A percentile compares a stretch with the other conserved stretches of the same genome.
These are phyloP conservation scores for Fusarium hostae DNA, from an alignment of 2,329 filamentous ascomycete genomes.

Conservation along the genomic window DNA sequence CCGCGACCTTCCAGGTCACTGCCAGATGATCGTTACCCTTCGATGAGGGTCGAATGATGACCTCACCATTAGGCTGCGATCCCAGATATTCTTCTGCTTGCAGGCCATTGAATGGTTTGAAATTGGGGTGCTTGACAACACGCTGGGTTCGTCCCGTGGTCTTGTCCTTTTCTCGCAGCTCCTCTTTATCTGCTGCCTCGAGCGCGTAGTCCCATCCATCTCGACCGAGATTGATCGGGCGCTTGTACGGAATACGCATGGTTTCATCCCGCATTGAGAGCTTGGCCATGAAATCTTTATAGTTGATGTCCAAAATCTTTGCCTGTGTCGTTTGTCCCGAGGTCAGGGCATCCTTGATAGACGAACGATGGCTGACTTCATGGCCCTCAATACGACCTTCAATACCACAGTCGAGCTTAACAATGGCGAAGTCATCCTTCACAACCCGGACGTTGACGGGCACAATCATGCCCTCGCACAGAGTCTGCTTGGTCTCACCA, in stretches of 20 bases:
- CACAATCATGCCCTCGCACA: constrained; percentile 91
- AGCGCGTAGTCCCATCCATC: constrained; percentile 89
- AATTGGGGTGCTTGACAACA: constrained; percentile 97
- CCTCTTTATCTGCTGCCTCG: constrained; percentile 84
- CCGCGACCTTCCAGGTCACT: constrained; percentile 97
- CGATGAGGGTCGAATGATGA: constrained; percentile 94
- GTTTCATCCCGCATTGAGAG: constrained; percentile 86
- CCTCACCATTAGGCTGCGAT: constrained; percentile 85
- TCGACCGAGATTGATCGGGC: constrained; percentile 75
- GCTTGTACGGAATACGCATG: constrained; percentile 77
- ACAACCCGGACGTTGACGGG: constrained; percentile 88
- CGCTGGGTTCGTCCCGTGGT: constrained; percentile 86
- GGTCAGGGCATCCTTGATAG: constrained; percentile 78
- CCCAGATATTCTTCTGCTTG: constrained; percentile 95
- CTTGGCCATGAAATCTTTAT: constrained; percentile 84
- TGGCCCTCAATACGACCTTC: constrained; percentile 87
- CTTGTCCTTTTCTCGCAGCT: constrained; percentile 86
- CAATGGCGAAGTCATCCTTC: constrained; percentile 92
- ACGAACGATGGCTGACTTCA: constrained; percentile 79
- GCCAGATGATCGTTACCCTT: constrained; percentile 96
- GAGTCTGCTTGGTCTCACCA: constrained; percentile 85
- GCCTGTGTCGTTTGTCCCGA: constrained; percentile 87
- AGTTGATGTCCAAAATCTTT: constrained; percentile 88
- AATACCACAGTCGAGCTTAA: constrained; percentile 92
- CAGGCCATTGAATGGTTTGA: constrained; percentile 89